Conservation (phyloP, 495 filamentous ascomycete species). For the Hypoxylon intermedium region DNA sequence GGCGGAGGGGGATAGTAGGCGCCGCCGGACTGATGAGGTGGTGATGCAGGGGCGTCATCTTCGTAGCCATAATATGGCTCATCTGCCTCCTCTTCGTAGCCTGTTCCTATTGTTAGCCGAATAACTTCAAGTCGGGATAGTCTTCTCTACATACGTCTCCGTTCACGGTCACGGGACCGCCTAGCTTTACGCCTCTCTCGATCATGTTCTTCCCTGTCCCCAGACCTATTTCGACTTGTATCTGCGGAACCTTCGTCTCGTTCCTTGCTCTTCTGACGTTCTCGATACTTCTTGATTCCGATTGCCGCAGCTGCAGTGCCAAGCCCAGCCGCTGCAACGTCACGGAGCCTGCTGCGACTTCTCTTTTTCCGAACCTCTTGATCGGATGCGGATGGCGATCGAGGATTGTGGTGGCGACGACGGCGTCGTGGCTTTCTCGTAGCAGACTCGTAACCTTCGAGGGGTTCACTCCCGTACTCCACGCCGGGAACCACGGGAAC, state of each 20-base stretch:
- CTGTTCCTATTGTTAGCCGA: slow-evolving; percentile 38
- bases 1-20: slow-evolving; percentile 52
- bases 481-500: no score
- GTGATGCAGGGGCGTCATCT: slow-evolving; percentile 51
- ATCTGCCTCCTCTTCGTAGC: slow-evolving; percentile 51
- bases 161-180: slow-evolving; percentile 48
- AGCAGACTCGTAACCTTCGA: slow-evolving; percentile 50
- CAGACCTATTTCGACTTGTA: slow-evolving; percentile 36
- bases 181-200: slow-evolving; percentile 32
- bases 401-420: slow-evolving; percentile 29
- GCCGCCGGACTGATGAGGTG: slow-evolving; percentile 61
- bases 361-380: slow-evolving; percentile 62
- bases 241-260: slow-evolving; percentile 44
- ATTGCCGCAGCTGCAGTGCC: slow-evolving; percentile 77
- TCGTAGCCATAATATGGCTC: slow-evolving; percentile 47
- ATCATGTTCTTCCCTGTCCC: slow-evolving; percentile 26
- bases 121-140: neutral
- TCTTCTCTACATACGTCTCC: slow-evolving; percentile 48
- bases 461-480: slow-evolving; percentile 52
- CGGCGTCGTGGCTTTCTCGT: slow-evolving; percentile 38
- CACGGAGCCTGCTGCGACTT: slow-evolving; percentile 66
- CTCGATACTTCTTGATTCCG: slow-evolving; percentile 72
- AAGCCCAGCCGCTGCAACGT: slow-evolving; percentile 71
- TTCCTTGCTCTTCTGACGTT: slow-evolving; percentile 48
- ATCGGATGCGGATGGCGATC: slow-evolving; percentile 51